Base-by-base conservation (phyloP, 768 basidiomycete species). In the Psilocybe tampanensis region DNA sequence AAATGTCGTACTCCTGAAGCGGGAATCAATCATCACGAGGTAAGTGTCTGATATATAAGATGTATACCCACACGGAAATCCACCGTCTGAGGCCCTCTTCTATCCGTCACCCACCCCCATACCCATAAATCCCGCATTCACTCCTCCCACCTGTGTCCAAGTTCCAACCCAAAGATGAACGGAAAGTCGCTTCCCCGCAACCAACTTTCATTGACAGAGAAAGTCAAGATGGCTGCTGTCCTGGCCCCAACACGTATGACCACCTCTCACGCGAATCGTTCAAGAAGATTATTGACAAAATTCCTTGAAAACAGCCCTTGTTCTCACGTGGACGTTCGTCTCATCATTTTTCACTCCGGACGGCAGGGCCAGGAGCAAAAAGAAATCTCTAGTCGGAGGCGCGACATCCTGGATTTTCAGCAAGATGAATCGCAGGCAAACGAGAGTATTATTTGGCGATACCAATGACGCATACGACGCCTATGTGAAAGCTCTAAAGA, bases 391-490 rank as follows among this genome's bases (percentile, higher is more conserved):
- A 22, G 2, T 48, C 5, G 52, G 54, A 32, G 32, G 53, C 7
- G n/a, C 47, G 1, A 26, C 55, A 11, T n/a, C 15, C 29, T 29
- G 21, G 33, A 2, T 48, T 15, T 15, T 48, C 22, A 44, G 47
- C 6, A 21, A 32, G 23, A 9, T 59, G 36, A 65, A 60, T 26
- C 41, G 64, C n/a, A 50, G 57, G 22, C 64, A 65, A 47, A 7
- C 42, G 5, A 59, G 64, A 7, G 57, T 34, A 4, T 9, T 63
- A 0, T 57, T 61, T 41, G 64, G 65, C 0, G 61, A 66, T 13
- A 67, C 66, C 1, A 47, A 47, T 21, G 57, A 34, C 4, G 52
- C 42, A 11, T 72, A 70, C 50, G 21, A 63, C 24, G 33, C 44
- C 3, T 70, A 64, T 52, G 26, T 54, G 32, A 66, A 66, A 47